Base-by-base conservation (phyloP, 2,329 filamentous ascomycete species). In the Stagonosporopsis vannaccii region DNA sequence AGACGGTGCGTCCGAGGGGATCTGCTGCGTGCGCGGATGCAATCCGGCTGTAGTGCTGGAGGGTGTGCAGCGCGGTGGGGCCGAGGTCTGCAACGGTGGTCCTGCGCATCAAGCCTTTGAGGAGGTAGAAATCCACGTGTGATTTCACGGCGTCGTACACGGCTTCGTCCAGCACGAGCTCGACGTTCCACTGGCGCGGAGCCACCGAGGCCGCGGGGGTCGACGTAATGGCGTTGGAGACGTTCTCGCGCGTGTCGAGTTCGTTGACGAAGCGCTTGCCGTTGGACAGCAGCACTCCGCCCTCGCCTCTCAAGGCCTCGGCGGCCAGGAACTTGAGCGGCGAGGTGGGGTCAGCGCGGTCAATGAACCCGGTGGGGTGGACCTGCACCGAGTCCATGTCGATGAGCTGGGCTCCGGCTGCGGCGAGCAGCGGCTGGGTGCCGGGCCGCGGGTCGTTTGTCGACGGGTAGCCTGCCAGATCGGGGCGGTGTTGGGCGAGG, bases 331-430 rank as follows among this genome's bases (percentile, higher is more conserved):
- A 85, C 71, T 89, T 89, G 43, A 85, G 80, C 30, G 73, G 72
- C 0, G 79, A 78, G 0, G 61, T 62, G 0, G 77, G 73, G 28
- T 79, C 77, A 1, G 78, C 75, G 0, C 82, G 81, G 59, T 88
- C 85, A 6, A 89, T 76, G 64, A 89, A 89, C 0, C 85, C 85
- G 0, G 86, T 88, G 2, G 87, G 86, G 60, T 89, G 87, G 4
- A 89, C 79, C 69, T 89, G 87, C 2, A 89, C 85, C 17, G 72
- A 63, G 0, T 79, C 75, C 79, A 81, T 81, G 58, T 82, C 79
- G 2, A 80, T 54, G 12, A 80, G 49, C 32, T 75, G 69, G 0
- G 78, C 79, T 0, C 79, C 79, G 0, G 78, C 47, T 2, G 58
- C 67, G 1, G 73, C 75, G 6, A 82, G 69, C 1, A 82, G 63